Percentiles rank a stretch among this genome's conserved stretches.
These are phyloP conservation scores for Nectriaceae sp. DNA, from an alignment of 2,329 filamentous ascomycete species.

Conservation along the genomic window DNA sequence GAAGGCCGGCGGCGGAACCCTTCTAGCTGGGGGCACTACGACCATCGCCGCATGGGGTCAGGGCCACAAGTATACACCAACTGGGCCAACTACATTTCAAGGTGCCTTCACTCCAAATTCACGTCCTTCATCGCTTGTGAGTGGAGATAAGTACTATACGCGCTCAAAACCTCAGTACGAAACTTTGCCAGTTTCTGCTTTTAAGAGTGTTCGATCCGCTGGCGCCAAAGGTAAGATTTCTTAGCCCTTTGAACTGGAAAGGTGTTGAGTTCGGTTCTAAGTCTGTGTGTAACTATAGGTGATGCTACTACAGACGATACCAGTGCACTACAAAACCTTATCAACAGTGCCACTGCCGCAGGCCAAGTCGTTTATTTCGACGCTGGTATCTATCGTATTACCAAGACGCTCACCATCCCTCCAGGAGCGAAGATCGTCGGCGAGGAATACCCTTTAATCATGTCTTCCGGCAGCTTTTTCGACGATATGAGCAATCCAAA, in stretches of 20 bases:
- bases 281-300: too few relatives aligned
- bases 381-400: constrained; percentile 44
- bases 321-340: constrained; percentile 29
- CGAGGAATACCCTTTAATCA: constrained; percentile 47
- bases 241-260: too few relatives aligned
- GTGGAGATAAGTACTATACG: neutral
- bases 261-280: too few relatives aligned
- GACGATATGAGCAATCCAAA: constrained; percentile 53
- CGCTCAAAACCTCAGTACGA: neutral
- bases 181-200: neutral
- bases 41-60: neutral
- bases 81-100: neutral
- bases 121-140: neutral
- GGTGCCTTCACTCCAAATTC: neutral
- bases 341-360: constrained; percentile 24
- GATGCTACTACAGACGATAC: constrained; percentile 70
- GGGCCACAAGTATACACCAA: neutral
- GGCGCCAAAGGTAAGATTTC: too few relatives aligned
- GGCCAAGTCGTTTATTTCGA: constrained; percentile 26
- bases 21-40: neutral
- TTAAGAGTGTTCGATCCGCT: neutral
- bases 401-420: constrained; percentile 47
- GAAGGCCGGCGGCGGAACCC: neutral
- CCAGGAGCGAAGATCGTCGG: constrained; percentile 48
- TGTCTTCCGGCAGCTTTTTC: constrained; percentile 52